A percentile compares a stretch with the other conserved stretches of the same genome.
phyloP scores from a whole-genome alignment of 768 basidiomycete genomes.

The Tephrocybe sp. region DNA sequence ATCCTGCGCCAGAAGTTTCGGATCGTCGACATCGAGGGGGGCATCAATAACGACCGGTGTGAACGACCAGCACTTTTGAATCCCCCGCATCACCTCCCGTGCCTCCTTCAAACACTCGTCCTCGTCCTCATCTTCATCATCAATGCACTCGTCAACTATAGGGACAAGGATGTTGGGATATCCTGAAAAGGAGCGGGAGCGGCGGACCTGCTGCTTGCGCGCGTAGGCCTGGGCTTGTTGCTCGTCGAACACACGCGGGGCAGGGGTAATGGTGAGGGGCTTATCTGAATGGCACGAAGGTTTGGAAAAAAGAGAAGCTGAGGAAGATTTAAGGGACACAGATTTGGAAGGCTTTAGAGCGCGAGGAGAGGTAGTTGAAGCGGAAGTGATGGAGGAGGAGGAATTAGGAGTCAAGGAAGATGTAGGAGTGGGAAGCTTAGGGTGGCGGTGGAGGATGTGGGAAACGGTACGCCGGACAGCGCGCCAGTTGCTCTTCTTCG shows the following conservation, averaged over 20 bases:
- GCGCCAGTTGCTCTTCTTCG: conserved; percentile 13
- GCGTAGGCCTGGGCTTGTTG: conserved; percentile 1
- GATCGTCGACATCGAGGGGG: too few relatives aligned
- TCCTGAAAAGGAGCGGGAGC: conserved; percentile 19
- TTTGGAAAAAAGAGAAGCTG: conserved; percentile 10
- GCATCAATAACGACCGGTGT: too few relatives aligned
- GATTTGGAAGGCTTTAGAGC: neutral
- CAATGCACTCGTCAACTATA: conserved; percentile 2
- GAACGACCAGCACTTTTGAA: conserved; percentile 11
- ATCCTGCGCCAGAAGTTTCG: too few relatives aligned
- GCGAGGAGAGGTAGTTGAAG: neutral
- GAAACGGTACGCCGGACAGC: conserved; percentile 19
- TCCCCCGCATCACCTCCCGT: conserved; percentile 6
- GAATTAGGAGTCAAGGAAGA: neutral
- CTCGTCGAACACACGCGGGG: neutral
- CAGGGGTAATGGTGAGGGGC: conserved; percentile 5
- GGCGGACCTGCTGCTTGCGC: conserved; percentile 8
- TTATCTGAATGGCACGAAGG: neutral
- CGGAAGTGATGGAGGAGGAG: too few relatives aligned
- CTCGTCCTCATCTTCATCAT: conserved; percentile 10
- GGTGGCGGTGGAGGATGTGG: conserved; percentile 11
- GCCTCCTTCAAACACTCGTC: conserved; percentile 20
- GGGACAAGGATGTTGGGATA: conserved; percentile 13
- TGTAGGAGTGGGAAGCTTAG: neutral
- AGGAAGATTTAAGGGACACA: conserved; percentile 12